Conservation (phyloP, 768 basidiomycete species). For the Agaricus blazei region DNA sequence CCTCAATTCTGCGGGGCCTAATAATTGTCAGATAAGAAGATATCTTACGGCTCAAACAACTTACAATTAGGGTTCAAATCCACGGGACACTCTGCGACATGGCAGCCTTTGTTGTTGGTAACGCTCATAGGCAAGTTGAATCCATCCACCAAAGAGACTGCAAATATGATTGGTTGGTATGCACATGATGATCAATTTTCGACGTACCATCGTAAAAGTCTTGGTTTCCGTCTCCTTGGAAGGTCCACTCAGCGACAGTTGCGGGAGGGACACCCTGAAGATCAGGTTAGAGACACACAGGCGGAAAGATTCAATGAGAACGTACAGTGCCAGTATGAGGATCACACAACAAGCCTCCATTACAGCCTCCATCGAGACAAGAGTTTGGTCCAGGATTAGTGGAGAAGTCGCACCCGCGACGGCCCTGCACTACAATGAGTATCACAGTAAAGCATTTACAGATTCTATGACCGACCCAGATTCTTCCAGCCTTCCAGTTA, state of each 20-base stretch:
- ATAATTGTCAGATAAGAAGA: background rate
- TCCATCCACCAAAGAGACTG: constrained; percentile 64
- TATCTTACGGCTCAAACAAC: background rate
- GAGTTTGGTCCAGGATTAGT: constrained; percentile 49
- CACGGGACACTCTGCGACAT: constrained; percentile 51
- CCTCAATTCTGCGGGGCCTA: constrained; percentile 45
- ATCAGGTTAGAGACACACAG: background rate
- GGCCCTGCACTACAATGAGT: constrained; percentile 33
- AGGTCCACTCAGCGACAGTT: constrained; percentile 65
- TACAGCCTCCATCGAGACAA: constrained; percentile 63
- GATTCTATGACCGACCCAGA: constrained; percentile 29
- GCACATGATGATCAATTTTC: background rate
- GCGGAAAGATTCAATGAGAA: background rate
- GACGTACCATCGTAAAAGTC: constrained; percentile 60
- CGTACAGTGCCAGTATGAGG: constrained; percentile 43
- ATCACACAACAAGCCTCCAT: constrained; percentile 61
- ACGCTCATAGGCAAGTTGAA: constrained; percentile 60
- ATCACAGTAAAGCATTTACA: background rate
- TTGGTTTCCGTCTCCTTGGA: constrained; percentile 31
- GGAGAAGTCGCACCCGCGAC: constrained; percentile 60
- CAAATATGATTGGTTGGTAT: background rate
- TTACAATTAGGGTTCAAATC: constrained; percentile 49
- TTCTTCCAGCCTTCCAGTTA: constrained; percentile 62
- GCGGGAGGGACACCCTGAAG: constrained; percentile 58
- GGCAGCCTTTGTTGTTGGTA: constrained; percentile 50